phyloP scores from a whole-genome alignment of 2,329 filamentous ascomycete species.

The Hyphodiscus sp. region DNA sequence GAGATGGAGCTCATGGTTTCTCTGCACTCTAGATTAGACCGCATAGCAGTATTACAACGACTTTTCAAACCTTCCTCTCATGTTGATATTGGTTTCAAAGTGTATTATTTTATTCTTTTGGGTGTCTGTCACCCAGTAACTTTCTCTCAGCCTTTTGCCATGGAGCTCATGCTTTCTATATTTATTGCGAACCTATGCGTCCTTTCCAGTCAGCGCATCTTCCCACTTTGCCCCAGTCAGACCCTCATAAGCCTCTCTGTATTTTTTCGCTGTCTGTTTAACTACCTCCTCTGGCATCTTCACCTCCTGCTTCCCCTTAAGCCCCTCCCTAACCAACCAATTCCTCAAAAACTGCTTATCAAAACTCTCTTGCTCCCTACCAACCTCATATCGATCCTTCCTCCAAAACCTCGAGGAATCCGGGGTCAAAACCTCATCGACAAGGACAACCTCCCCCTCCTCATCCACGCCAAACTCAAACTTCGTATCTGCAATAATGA shows the following conservation, averaged over 20 bases:
- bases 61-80: too few relatives aligned
- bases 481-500: constrained; percentile 70
- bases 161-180: neutral
- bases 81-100: too few relatives aligned
- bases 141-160: neutral
- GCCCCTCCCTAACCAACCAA: constrained; percentile 66
- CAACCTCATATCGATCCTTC: constrained; percentile 62
- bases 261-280: constrained; percentile 62
- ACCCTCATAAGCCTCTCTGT: constrained; percentile 67
- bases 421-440: constrained; percentile 71
- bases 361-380: constrained; percentile 72
- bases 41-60: neutral
- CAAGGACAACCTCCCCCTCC: constrained; percentile 54
- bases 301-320: constrained; percentile 71
- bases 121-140: too few relatives aligned
- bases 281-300: constrained; percentile 65
- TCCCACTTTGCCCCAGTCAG: constrained; percentile 51
- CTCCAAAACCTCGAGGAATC: constrained; percentile 86
- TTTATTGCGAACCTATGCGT: neutral
- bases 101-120: too few relatives aligned
- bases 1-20: neutral
- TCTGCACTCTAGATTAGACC: neutral
- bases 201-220: constrained; percentile 7
- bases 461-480: constrained; percentile 65
- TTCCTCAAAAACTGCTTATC: constrained; percentile 84